Evolutionary conservation across 768 basidiomycete species (phyloP).

Genomic region (Panaeolus cyanescens): DNA sequence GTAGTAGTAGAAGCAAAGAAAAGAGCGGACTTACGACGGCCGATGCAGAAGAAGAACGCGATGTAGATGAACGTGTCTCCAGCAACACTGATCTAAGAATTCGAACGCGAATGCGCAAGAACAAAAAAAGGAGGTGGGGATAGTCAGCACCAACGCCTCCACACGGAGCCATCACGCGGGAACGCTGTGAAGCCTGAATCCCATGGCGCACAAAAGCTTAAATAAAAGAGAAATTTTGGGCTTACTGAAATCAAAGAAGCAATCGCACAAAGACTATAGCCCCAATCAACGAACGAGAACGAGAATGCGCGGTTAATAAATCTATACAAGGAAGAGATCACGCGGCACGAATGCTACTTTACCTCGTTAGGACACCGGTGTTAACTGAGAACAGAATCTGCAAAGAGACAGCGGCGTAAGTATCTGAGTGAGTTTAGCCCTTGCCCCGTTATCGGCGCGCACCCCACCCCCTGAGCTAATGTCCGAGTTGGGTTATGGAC

Average conservation of each 20-base stretch:
- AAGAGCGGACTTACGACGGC: slow-evolving; percentile 45
- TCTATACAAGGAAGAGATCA: neutral
- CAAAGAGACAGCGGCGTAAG: neutral
- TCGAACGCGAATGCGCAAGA: too few species aligned
- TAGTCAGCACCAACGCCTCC: too few species aligned
- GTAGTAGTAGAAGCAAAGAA: slow-evolving; percentile 1
- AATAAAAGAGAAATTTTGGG: slow-evolving; percentile 5
- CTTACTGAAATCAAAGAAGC: slow-evolving; percentile 54
- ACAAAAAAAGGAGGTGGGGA: too few species aligned
- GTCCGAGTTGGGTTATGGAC: slow-evolving; percentile 12
- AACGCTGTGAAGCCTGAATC: neutral
- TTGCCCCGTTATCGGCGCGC: too few species aligned
- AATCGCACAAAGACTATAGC: slow-evolving; percentile 51
- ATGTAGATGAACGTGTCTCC: slow-evolving; percentile 57
- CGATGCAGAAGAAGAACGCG: slow-evolving; percentile 60
- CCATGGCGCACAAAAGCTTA: too few species aligned
- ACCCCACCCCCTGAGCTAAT: too few species aligned
- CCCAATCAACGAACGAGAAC: neutral
- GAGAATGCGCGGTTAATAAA: slow-evolving; percentile 3
- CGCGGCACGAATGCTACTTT: slow-evolving; percentile 1
- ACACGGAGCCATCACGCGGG: neutral
- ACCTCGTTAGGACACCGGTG: slow-evolving; percentile 42
- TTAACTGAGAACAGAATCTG: slow-evolving; percentile 48
- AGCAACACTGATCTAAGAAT: slow-evolving; percentile 45
- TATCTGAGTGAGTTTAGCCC: neutral